Conservation (phyloP, 495 filamentous ascomycete genomes). For the Neurospora hispaniola region DNA sequence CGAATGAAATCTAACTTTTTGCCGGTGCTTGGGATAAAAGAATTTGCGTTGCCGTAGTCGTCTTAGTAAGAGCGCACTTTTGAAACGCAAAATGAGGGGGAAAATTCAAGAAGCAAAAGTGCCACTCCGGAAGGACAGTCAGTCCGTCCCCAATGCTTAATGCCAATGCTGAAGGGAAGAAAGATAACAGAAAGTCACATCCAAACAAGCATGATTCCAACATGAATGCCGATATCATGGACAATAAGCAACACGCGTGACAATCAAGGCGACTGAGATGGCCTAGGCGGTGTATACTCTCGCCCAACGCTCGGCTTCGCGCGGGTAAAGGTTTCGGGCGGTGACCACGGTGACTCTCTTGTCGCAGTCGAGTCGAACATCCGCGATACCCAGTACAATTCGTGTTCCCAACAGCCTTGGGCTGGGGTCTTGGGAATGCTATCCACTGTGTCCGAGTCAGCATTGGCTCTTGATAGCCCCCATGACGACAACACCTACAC, state of each 20-base stretch:
- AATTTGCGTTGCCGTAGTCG: neutral
- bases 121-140: neutral
- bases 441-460: conserved; percentile 6
- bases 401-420: conserved; percentile 19
- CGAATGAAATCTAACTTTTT: neutral
- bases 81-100: neutral
- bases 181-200: neutral
- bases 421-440: conserved; percentile 7
- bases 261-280: neutral
- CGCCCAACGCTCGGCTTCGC: conserved; percentile 15
- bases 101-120: neutral
- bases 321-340: conserved; percentile 11
- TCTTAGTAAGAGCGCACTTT: neutral
- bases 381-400: conserved; percentile 19
- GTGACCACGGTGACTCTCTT: conserved; percentile 8
- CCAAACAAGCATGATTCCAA: neutral
- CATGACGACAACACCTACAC: conserved; percentile 1
- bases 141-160: neutral
- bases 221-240: neutral
- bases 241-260: neutral
- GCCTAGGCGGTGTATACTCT: neutral
- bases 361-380: conserved; percentile 13
- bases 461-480: neutral
- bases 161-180: neutral
- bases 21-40: neutral